Percentiles rank a stretch among this genome's conserved stretches.
Conservation (phyloP, 2,329 filamentous ascomycete genomes). For the Torrubiellomyces zombiae region DNA sequence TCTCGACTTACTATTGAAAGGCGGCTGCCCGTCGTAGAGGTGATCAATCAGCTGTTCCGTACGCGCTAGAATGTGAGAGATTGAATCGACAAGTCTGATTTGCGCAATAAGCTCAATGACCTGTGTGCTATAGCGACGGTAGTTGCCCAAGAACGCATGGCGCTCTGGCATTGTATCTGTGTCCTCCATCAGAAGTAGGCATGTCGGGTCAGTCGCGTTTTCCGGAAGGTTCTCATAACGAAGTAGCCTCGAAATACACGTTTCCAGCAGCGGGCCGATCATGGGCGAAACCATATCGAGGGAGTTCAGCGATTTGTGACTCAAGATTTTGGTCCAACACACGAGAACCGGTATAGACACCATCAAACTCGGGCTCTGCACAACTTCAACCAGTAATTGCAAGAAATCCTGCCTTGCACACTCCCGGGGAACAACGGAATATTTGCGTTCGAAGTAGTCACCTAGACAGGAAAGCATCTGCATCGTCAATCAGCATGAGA, state of each 20-base stretch:
- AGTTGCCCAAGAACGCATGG: conserved; percentile 91
- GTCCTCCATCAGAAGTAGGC: conserved; percentile 76
- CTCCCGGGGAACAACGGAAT: conserved; percentile 44
- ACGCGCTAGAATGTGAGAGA: conserved; percentile 70
- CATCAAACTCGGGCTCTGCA: conserved; percentile 73
- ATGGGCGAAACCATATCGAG: conserved; percentile 44
- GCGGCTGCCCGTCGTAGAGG: conserved; percentile 53
- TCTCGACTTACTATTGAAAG: conserved; percentile 42
- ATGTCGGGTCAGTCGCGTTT: conserved; percentile 62
- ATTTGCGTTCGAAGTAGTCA: conserved; percentile 68
- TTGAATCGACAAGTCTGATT: conserved; percentile 66
- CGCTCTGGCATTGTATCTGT: conserved; percentile 88
- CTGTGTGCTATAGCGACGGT: conserved; percentile 74
- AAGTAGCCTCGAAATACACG: conserved; percentile 68
- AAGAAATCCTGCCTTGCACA: conserved; percentile 59
- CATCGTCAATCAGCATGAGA: conserved; percentile 4
- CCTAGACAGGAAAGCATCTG: conserved; percentile 75
- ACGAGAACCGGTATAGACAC: conserved; percentile 88
- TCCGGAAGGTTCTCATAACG: conserved; percentile 78
- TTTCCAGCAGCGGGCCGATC: conserved; percentile 62
- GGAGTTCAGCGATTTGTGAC: conserved; percentile 48
- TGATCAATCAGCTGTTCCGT: conserved; percentile 59
- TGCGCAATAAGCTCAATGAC: conserved; percentile 79
- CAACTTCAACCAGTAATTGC: conserved; percentile 59
- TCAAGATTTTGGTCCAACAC: conserved; percentile 72